These are phyloP conservation scores for Rutstroemia sp. DNA, from an alignment of 2,329 filamentous ascomycete species.

Conservation along the genomic window DNA sequence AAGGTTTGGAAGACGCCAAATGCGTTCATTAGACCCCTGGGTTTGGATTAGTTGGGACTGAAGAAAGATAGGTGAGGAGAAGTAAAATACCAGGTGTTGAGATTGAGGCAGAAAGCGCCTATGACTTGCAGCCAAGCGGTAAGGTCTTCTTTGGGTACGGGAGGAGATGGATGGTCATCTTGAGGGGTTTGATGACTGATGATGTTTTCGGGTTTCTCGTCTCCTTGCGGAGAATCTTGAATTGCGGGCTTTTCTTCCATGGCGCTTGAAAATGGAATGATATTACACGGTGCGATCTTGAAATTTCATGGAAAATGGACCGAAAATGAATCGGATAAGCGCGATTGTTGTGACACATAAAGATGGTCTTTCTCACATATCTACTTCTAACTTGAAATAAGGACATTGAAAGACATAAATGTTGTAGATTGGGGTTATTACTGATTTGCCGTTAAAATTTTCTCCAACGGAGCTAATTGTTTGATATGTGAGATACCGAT, in stretches of 20 bases:
- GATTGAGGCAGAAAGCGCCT: not conserved
- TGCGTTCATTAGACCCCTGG: not conserved
- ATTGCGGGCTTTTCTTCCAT: not conserved
- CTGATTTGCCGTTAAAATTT: too few species aligned
- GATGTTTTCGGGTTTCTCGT: not conserved
- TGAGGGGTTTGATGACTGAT: not conserved
- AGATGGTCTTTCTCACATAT: too few species aligned
- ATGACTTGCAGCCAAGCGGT: not conserved
- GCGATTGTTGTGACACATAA: too few species aligned
- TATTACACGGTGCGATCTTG: too few species aligned
- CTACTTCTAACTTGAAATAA: too few species aligned
- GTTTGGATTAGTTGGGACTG: not conserved
- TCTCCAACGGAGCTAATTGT: too few species aligned
- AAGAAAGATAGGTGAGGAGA: conserved; percentile 18
- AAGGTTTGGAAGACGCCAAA: conserved; percentile 49
- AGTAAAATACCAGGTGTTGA: not conserved
- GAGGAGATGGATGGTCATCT: not conserved
- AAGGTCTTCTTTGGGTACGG: not conserved
- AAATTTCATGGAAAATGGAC: too few species aligned
- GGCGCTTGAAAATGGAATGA: not conserved
- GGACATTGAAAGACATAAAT: too few species aligned
- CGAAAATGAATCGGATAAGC: too few species aligned
- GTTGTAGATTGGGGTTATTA: too few species aligned
- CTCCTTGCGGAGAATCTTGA: not conserved
- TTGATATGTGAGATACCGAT: too few species aligned